phyloP scores from a whole-genome alignment of 345 rosid genomes.

The Draba incana region DNA sequence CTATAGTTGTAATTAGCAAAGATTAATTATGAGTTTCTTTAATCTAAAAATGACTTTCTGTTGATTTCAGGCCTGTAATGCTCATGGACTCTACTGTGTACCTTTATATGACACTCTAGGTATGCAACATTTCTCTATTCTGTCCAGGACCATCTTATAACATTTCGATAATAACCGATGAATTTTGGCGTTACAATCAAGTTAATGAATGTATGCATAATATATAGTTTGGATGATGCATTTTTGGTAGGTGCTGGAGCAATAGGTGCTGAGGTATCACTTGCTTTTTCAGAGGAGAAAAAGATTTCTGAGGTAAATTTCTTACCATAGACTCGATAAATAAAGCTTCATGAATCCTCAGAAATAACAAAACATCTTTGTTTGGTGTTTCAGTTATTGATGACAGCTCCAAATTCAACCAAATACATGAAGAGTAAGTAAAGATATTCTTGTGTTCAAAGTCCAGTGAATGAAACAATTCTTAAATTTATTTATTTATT shows the following conservation, averaged over 20 bases:
- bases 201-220: conserved; percentile 5
- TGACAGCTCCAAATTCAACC: conserved; percentile 74
- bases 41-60: neutral
- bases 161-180: neutral
- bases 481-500: neutral
- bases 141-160: neutral
- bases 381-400: conserved; percentile 62
- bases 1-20: conserved; percentile 10
- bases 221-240: conserved; percentile 3
- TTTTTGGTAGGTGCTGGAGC: conserved; percentile 82
- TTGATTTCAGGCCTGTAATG: conserved; percentile 91
- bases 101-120: conserved; percentile 98
- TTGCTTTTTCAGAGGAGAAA: conserved; percentile 88
- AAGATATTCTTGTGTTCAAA: no score
- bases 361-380: neutral
- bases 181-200: neutral
- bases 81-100: conserved; percentile 95
- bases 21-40: conserved; percentile 1
- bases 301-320: conserved; percentile 80
- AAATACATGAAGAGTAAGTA: conserved; percentile 75
- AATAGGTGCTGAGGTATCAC: conserved; percentile 84
- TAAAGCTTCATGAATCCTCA: no score
- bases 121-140: conserved; percentile 38
- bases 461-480: conserved; percentile 27
- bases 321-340: neutral